A percentile compares a stretch with the other conserved stretches of the same genome.
Conservation (phyloP, 192 early-diverging fungal species). For the Neocallimastix lanati region DNA sequence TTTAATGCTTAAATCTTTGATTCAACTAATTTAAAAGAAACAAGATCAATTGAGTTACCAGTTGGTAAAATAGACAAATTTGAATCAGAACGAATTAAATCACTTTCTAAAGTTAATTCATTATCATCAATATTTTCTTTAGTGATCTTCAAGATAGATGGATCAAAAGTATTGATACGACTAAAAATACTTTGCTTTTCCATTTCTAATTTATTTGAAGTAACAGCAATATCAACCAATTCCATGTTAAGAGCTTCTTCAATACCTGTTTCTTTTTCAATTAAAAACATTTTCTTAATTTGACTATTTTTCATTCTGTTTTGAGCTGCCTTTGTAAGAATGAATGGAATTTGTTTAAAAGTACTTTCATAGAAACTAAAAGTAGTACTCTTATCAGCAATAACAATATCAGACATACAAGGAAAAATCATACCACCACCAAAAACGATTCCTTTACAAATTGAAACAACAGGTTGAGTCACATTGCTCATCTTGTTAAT, state of each 20-base stretch:
- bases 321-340: not conserved
- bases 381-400: not conserved
- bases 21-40: not conserved
- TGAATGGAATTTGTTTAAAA: not conserved
- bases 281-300: not conserved
- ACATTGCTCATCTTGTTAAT: not conserved
- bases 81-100: not conserved
- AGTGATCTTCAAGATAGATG: not conserved
- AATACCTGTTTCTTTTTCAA: not conserved
- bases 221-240: not conserved
- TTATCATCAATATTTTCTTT: not conserved
- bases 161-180: not conserved
- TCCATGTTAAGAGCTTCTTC: not conserved
- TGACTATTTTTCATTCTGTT: not conserved
- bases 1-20: not conserved
- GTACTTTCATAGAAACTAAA: not conserved
- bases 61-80: not conserved
- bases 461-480: not conserved
- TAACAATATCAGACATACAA: not conserved
- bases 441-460: not conserved
- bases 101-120: not conserved
- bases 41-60: not conserved
- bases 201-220: not conserved
- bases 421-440: not conserved
- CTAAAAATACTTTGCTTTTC: not conserved